phyloP scores from a whole-genome alignment of 2,329 filamentous ascomycete species.

The Trichoderma lentiforme region DNA sequence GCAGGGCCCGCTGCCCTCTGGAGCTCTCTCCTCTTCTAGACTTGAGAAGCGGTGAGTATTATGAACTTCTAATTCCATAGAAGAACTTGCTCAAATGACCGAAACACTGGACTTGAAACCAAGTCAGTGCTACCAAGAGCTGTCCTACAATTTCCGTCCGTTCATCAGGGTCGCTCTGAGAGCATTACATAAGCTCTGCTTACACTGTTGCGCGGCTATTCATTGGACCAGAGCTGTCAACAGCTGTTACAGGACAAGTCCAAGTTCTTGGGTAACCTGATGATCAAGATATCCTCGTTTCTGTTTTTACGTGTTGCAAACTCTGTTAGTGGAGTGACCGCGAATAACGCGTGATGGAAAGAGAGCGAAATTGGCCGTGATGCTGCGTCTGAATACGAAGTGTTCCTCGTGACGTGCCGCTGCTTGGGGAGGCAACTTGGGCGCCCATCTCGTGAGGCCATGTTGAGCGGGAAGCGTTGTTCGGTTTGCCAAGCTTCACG shows the following conservation, averaged over 20 bases:
- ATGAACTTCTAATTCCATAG: too few relatives aligned
- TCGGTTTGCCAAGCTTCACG: not conserved
- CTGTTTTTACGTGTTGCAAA: not conserved
- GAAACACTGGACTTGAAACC: not conserved
- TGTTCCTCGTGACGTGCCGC: not conserved
- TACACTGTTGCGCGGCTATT: not conserved
- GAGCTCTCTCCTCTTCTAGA: not conserved
- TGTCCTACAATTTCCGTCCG: not conserved
- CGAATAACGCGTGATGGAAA: not conserved
- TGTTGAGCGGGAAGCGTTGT: not conserved
- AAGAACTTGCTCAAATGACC: not conserved
- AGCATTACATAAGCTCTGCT: not conserved
- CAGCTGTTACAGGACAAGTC: not conserved
- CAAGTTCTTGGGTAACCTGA: not conserved
- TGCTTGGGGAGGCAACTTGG: not conserved
- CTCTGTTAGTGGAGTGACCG: not conserved
- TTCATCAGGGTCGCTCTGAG: not conserved
- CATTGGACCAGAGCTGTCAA: constrained; percentile 1
- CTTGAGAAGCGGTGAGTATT: not conserved
- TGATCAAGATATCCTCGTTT: not conserved
- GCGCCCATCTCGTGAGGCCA: not conserved
- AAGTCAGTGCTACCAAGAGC: not conserved
- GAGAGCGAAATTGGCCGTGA: not conserved
- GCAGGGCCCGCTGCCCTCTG: not conserved
- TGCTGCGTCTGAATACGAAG: not conserved